Conservation (phyloP, 495 filamentous ascomycete species). For the Emericellopsis terricola region DNA sequence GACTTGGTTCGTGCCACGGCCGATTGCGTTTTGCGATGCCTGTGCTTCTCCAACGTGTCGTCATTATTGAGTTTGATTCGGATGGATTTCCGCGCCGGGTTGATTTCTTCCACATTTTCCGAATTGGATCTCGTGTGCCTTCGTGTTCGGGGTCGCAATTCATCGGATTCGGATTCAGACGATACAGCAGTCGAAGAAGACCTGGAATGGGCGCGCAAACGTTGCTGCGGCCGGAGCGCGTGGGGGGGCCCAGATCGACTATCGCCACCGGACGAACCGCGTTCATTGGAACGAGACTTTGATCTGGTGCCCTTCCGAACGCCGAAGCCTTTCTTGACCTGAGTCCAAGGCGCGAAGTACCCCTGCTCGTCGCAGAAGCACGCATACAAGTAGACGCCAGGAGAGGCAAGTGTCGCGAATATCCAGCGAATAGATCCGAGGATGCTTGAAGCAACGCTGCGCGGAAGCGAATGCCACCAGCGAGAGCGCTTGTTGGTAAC, state of each 20-base stretch:
- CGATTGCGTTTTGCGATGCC: constrained; percentile 26
- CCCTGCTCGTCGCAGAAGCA: constrained; percentile 69
- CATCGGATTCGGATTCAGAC: constrained; percentile 42
- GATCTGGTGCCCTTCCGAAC: constrained; percentile 16
- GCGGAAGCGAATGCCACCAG: constrained; percentile 36
- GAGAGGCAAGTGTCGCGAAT: constrained; percentile 57
- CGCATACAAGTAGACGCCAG: constrained; percentile 62
- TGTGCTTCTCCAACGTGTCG: constrained; percentile 45
- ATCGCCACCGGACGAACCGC: background rate
- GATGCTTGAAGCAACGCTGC: constrained; percentile 35
- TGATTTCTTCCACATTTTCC: constrained; percentile 36
- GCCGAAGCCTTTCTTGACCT: constrained; percentile 39
- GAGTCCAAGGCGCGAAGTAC: constrained; percentile 51
- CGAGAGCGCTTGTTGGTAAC: constrained; percentile 16
- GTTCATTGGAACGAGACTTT: constrained; percentile 18
- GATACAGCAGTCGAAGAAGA: constrained; percentile 39
- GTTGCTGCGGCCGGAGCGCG: background rate
- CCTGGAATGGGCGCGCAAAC: constrained; percentile 23
- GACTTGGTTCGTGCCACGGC: constrained; percentile 2
- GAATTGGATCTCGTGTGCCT: constrained; percentile 36
- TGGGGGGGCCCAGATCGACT: background rate
- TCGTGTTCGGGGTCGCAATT: constrained; percentile 7
- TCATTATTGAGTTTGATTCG: constrained; percentile 84
- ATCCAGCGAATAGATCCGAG: constrained; percentile 55
- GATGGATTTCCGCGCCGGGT: constrained; percentile 60